These are phyloP conservation scores for Sporisorium scitamineum DNA, from an alignment of 1,284 basidiomycete species.

Conservation along the genomic window DNA sequence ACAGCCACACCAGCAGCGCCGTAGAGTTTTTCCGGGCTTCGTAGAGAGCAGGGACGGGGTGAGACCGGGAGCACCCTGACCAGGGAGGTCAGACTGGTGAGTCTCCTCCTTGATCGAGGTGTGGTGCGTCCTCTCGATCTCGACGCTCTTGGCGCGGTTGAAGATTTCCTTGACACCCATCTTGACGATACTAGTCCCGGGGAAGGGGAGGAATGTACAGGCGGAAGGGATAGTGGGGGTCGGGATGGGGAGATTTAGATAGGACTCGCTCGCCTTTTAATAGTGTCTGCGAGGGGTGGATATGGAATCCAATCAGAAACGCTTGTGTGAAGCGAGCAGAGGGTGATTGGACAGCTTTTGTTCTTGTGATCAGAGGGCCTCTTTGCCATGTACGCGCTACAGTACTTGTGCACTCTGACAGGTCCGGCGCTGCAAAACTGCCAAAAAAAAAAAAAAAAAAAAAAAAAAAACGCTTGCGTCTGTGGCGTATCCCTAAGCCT, in stretches of 20 bases:
- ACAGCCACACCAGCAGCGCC: slow-evolving; percentile 29
- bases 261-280: background rate
- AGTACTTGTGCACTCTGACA: too few relatives aligned
- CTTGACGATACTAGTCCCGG: background rate
- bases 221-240: background rate
- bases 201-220: background rate
- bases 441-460: too few relatives aligned
- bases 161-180: slow-evolving; percentile 37
- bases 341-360: too few relatives aligned
- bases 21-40: slow-evolving; percentile 38
- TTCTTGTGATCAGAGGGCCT: too few relatives aligned
- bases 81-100: slow-evolving; percentile 39
- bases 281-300: background rate
- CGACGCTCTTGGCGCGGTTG: slow-evolving; percentile 27
- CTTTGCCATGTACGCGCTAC: too few relatives aligned
- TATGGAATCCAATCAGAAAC: too few relatives aligned
- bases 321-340: too few relatives aligned
- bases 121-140: slow-evolving; percentile 35
- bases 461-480: too few relatives aligned
- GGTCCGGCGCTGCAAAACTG: too few relatives aligned
- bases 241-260: background rate
- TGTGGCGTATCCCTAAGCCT: too few relatives aligned
- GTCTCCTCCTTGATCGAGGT: slow-evolving; percentile 47
- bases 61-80: slow-evolving; percentile 39
- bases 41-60: slow-evolving; percentile 41